These are phyloP conservation scores for Monosporascus sp. DNA, from an alignment of 2,329 filamentous ascomycete genomes.

Conservation along the genomic window DNA sequence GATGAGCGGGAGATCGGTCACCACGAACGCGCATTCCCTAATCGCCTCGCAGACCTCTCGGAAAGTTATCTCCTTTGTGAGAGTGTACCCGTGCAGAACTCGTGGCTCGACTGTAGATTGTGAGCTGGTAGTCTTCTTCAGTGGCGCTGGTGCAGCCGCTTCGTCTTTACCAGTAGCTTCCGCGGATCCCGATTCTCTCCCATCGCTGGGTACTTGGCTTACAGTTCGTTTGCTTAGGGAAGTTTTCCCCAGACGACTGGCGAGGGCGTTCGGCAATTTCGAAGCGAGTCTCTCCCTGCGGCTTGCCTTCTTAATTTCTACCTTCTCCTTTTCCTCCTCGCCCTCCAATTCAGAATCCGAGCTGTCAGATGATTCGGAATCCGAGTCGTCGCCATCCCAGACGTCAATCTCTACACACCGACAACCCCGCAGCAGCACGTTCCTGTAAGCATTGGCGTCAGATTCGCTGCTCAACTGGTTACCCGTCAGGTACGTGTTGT, in stretches of 20 bases:
- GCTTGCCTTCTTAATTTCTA: conserved; percentile 56
- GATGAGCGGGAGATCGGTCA: conserved; percentile 77
- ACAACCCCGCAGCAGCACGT: conserved; percentile 76
- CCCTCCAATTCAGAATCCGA: conserved; percentile 47
- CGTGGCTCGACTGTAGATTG: conserved; percentile 56
- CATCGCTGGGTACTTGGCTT: conserved; percentile 2
- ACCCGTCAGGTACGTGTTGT: conserved; percentile 90
- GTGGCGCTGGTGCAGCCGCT: conserved; percentile 4
- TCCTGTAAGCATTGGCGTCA: conserved; percentile 82
- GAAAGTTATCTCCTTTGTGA: conserved; percentile 85
- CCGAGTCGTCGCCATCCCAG: conserved; percentile 81
- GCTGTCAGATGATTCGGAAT: conserved; percentile 61
- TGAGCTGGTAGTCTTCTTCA: conserved; percentile 17
- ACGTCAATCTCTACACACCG: conserved; percentile 93
- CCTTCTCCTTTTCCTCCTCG: conserved; percentile 36
- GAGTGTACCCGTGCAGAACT: conserved; percentile 82
- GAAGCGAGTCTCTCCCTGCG: conserved; percentile 61
- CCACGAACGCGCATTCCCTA: conserved; percentile 69
- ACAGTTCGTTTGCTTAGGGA: conserved; percentile 37
- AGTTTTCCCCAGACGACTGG: conserved; percentile 42
- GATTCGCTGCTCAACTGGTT: conserved; percentile 83
- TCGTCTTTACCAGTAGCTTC: conserved; percentile 1
- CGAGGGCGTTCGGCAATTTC: conserved; percentile 39
- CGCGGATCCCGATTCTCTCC: neutral
- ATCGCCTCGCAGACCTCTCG: conserved; percentile 80